phyloP scores from a whole-genome alignment of 2,329 filamentous ascomycete species.

The Arachnopeziza araneosa region DNA sequence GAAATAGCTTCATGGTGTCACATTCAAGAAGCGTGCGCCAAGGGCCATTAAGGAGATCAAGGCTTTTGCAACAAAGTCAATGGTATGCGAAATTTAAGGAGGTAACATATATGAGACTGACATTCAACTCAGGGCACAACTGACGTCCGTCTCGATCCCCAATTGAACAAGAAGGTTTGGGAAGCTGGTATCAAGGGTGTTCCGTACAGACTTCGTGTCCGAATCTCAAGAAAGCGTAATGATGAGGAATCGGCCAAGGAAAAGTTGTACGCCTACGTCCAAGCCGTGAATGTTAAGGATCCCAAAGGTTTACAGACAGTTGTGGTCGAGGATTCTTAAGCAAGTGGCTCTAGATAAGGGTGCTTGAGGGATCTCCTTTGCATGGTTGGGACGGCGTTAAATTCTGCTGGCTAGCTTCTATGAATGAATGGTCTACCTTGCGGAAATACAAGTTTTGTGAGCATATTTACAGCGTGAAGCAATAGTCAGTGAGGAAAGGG shows the following conservation, averaged over 20 bases:
- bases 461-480: neutral
- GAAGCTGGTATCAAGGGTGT: conserved; percentile 98
- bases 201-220: conserved; percentile 92
- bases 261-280: conserved; percentile 99
- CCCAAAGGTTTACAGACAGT: conserved; percentile 94
- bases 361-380: conserved; percentile 12
- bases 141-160: conserved; percentile 96
- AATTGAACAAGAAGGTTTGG: conserved; percentile 99
- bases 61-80: conserved; percentile 84
- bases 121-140: conserved; percentile 68
- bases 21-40: conserved; percentile 99
- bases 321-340: conserved; percentile 67
- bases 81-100: conserved; percentile 61
- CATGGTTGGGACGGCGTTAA: conserved; percentile 28
- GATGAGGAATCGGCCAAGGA: conserved; percentile 99
- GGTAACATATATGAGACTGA: neutral
- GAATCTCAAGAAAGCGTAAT: conserved; percentile 99
- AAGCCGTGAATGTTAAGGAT: conserved; percentile 99
- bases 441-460: conserved; percentile 1
- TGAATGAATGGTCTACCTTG: conserved; percentile 29
- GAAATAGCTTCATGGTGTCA: conserved; percentile 83
- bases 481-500: neutral
- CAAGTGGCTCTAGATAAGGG: neutral
- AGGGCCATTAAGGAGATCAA: conserved; percentile 99
- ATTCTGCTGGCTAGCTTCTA: conserved; percentile 29